Evolutionary conservation across 2,329 filamentous ascomycete genomes (phyloP).

Genomic region (Elsinoe australis): DNA sequence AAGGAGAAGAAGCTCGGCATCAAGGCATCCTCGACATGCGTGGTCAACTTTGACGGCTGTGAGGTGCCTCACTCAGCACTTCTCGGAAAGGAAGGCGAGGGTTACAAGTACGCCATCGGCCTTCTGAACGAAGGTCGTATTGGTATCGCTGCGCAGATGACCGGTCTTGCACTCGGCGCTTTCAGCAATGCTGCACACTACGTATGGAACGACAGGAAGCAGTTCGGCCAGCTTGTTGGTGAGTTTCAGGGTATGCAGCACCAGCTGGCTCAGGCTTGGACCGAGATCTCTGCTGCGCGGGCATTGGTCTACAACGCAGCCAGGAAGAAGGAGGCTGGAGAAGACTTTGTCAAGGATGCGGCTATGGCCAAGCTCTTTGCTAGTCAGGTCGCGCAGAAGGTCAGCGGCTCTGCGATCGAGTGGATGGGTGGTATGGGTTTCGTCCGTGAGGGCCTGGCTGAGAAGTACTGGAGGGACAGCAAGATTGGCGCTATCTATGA

Average conservation of each 20-base stretch:
- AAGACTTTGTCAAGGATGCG: slow-evolving; percentile 90
- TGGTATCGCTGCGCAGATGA: slow-evolving; percentile 98
- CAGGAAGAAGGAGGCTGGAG: slow-evolving; percentile 93
- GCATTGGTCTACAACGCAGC: slow-evolving; percentile 93
- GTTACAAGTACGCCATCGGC: slow-evolving; percentile 96
- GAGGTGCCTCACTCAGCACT: slow-evolving; percentile 81
- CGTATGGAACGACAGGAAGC: slow-evolving; percentile 96
- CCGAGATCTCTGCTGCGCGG: slow-evolving; percentile 83
- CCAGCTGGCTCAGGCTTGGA: slow-evolving; percentile 92
- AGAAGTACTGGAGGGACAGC: slow-evolving; percentile 96
- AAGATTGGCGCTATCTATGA: slow-evolving; percentile 94
- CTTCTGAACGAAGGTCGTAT: slow-evolving; percentile 95
- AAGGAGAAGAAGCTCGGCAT: slow-evolving; percentile 99
- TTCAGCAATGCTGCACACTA: slow-evolving; percentile 93
- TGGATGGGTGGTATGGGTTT: slow-evolving; percentile 99
- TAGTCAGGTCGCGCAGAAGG: slow-evolving; percentile 82
- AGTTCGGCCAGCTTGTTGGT: slow-evolving; percentile 88
- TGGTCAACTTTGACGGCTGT: slow-evolving; percentile 95
- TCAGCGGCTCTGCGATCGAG: slow-evolving; percentile 80
- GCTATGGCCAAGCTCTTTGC: slow-evolving; percentile 98
- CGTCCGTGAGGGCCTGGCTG: slow-evolving; percentile 86
- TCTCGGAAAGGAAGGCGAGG: slow-evolving; percentile 78
- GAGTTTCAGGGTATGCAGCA: slow-evolving; percentile 99
- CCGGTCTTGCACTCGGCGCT: slow-evolving; percentile 83
- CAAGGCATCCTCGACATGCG: slow-evolving; percentile 89